These are phyloP conservation scores for Musa beccarii DNA, from an alignment of 176 grass and related monocot species.

Conservation along the genomic window DNA sequence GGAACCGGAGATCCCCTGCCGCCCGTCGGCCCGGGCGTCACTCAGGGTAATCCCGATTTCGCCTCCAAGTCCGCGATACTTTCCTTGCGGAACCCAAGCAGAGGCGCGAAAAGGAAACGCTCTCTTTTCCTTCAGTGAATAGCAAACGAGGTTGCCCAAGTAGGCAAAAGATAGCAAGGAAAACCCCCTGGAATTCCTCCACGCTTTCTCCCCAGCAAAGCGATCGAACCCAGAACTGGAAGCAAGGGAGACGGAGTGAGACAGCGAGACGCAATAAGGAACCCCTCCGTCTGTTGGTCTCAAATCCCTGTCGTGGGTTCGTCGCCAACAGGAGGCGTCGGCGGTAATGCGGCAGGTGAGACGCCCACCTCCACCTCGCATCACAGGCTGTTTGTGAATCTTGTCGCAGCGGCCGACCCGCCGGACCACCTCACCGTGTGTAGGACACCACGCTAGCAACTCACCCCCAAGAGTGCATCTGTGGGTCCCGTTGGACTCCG, in stretches of 20 bases:
- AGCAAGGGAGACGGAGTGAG: not conserved
- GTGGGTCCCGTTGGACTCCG: too few species aligned
- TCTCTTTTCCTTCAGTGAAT: not conserved
- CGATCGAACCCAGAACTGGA: not conserved
- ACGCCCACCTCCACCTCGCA: conserved; percentile 8
- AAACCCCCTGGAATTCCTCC: not conserved
- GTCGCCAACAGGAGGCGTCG: not conserved
- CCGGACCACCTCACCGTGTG: not conserved
- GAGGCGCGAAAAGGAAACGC: not conserved
- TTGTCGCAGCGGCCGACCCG: not conserved
- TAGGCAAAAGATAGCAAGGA: not conserved
- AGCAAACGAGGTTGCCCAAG: not conserved
- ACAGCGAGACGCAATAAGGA: not conserved
- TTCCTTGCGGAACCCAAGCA: not conserved
- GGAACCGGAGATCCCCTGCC: not conserved
- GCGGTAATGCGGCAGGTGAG: conserved; percentile 2
- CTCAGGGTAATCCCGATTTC: too few species aligned
- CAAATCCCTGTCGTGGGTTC: not conserved
- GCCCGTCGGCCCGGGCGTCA: not conserved
- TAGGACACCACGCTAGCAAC: too few species aligned
- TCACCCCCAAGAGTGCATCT: too few species aligned
- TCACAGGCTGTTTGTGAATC: not conserved
- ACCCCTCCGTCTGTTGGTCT: not conserved
- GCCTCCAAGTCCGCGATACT: not conserved
- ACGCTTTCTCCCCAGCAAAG: not conserved